These are phyloP conservation scores for Planoprotostelium fungivorum DNA, from an alignment of 78 protist genomes.

Conservation along the genomic window DNA sequence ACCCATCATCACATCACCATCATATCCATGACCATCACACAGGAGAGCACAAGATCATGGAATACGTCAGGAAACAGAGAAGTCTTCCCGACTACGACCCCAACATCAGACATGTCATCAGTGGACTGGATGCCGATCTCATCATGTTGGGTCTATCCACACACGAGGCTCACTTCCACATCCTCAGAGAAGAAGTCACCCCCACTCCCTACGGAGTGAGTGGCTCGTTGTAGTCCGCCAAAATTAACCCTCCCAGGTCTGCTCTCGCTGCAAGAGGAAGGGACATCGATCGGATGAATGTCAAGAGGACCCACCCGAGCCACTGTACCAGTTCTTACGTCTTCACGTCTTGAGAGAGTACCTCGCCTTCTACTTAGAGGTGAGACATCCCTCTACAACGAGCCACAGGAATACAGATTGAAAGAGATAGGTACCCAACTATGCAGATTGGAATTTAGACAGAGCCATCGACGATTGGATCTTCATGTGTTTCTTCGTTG, in stretches of 20 bases:
- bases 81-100: slow-evolving; percentile 67
- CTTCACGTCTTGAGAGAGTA: slow-evolving; percentile 54
- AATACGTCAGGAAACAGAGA: slow-evolving; percentile 78
- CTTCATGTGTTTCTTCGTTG: slow-evolving; percentile 94
- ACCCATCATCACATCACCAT: slow-evolving; percentile 32
- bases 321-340: slow-evolving; percentile 33
- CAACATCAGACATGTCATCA: slow-evolving; percentile 64
- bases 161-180: slow-evolving; percentile 90
- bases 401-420: neutral
- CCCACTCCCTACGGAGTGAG: neutral
- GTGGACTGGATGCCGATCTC: slow-evolving; percentile 97
- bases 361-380: slow-evolving; percentile 30
- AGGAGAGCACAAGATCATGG: slow-evolving; percentile 98
- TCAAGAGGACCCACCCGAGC: slow-evolving; percentile 12
- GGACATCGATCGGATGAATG: neutral
- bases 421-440: neutral
- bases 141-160: slow-evolving; percentile 96
- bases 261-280: neutral
- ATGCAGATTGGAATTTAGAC: slow-evolving; percentile 77
- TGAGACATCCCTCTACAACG: neutral
- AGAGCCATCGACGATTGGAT: slow-evolving; percentile 93
- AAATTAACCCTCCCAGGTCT: neutral
- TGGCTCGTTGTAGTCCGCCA: neutral
- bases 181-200: slow-evolving; percentile 82
- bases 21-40: slow-evolving; percentile 46